Evolutionary conservation across 164 flowering plant species (phyloP).

Genomic region (Amborella trichopoda): DNA sequence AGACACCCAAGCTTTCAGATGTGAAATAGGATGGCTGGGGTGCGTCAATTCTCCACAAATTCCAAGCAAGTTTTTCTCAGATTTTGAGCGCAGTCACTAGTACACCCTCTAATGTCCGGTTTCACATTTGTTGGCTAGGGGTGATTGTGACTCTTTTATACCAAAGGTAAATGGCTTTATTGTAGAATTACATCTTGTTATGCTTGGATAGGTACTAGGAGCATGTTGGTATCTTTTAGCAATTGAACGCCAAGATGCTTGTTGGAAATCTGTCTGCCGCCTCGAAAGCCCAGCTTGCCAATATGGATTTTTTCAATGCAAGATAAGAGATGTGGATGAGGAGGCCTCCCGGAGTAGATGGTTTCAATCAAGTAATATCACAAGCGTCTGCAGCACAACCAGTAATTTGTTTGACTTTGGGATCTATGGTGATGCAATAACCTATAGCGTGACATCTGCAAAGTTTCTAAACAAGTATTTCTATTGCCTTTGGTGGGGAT

Average conservation of each 20-base stretch:
- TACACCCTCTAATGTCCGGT: too few species aligned
- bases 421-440: slow-evolving; percentile 46
- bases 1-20: too few species aligned
- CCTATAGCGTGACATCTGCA: slow-evolving; percentile 22
- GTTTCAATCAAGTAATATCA: slow-evolving; percentile 41
- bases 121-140: too few species aligned
- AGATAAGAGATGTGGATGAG: neutral
- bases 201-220: slow-evolving; percentile 54
- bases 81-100: too few species aligned
- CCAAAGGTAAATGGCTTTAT: too few species aligned
- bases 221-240: slow-evolving; percentile 65
- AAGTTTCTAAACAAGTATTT: slow-evolving; percentile 44
- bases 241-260: slow-evolving; percentile 43
- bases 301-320: slow-evolving; percentile 31
- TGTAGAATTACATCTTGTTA: too few species aligned
- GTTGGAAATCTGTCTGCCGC: slow-evolving; percentile 47
- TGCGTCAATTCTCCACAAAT: too few species aligned
- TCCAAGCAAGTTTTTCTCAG: too few species aligned
- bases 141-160: too few species aligned
- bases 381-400: slow-evolving; percentile 28
- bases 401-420: slow-evolving; percentile 35
- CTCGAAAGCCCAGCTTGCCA: slow-evolving; percentile 19
- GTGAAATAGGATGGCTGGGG: too few species aligned
- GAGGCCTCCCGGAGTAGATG: slow-evolving; percentile 22
- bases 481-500: slow-evolving; percentile 87